Conservation (phyloP, 208 protist genomes). For the Leishmania tarentolae region DNA sequence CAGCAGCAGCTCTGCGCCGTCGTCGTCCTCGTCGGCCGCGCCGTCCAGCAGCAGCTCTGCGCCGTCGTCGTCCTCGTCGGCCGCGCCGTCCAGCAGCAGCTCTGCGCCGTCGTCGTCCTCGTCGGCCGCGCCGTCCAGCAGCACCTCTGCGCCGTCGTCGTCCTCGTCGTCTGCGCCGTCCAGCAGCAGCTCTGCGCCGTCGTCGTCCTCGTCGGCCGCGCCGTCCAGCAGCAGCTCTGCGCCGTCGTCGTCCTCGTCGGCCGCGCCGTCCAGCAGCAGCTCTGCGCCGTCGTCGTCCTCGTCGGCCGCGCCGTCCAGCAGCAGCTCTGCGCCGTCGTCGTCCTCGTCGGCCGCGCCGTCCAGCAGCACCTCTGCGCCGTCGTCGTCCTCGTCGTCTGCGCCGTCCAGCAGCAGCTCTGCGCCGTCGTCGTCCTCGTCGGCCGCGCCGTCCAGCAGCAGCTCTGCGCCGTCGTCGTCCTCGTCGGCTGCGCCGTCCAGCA, state of each 20-base stretch:
- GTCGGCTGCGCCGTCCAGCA: background rate
- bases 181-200: slow-evolving; percentile 2
- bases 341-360: background rate
- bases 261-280: background rate
- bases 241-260: background rate
- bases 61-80: background rate
- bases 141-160: background rate
- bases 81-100: background rate
- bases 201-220: background rate
- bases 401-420: slow-evolving; percentile 3
- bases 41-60: slow-evolving; percentile 3
- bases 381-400: background rate
- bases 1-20: slow-evolving; percentile 2
- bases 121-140: background rate
- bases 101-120: background rate
- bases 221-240: slow-evolving; percentile 2
- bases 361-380: slow-evolving; percentile 3
- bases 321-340: background rate
- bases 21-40: background rate
- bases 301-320: background rate
- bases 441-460: slow-evolving; percentile 5
- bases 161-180: background rate
- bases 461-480: background rate
- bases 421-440: background rate
- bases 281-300: background rate